Evolutionary conservation across 2,329 filamentous ascomycete species (phyloP).

Genomic region (Lomentospora prolificans): DNA sequence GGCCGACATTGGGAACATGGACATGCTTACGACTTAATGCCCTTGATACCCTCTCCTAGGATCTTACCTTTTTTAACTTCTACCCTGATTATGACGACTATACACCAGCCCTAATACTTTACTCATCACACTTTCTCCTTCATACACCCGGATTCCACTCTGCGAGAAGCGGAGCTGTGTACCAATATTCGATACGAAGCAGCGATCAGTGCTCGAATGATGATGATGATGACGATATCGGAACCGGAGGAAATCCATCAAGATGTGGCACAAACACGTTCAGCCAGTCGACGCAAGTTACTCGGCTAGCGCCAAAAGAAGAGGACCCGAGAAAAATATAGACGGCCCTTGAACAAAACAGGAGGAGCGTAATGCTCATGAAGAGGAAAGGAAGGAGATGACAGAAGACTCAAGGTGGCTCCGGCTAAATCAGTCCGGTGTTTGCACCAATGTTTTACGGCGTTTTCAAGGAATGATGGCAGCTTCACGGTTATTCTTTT

Average conservation of each 20-base stretch:
- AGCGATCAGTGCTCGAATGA: background rate
- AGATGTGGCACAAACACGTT: background rate
- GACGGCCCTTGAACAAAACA: background rate
- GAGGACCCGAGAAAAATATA: background rate
- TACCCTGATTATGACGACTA: background rate
- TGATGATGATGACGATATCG: background rate
- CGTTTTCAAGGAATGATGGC: background rate
- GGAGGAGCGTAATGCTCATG: background rate
- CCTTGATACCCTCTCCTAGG: background rate
- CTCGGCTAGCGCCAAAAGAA: background rate
- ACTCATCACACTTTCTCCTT: background rate
- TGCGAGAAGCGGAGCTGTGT: background rate
- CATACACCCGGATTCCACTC: background rate
- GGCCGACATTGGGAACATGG: background rate
- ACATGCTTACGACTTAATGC: conserved; percentile 1
- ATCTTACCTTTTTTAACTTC: background rate
- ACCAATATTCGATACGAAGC: background rate
- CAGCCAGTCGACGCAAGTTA: background rate
- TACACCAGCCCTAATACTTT: background rate
- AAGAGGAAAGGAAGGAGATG: background rate
- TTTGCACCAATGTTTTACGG: too few relatives aligned
- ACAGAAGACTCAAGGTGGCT: background rate
- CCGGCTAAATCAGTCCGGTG: too few relatives aligned
- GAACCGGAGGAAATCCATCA: background rate
- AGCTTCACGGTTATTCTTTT: background rate